Evolutionary conservation across 2,329 filamentous ascomycete genomes (phyloP).

Genomic region (Diaporthe vexans): DNA sequence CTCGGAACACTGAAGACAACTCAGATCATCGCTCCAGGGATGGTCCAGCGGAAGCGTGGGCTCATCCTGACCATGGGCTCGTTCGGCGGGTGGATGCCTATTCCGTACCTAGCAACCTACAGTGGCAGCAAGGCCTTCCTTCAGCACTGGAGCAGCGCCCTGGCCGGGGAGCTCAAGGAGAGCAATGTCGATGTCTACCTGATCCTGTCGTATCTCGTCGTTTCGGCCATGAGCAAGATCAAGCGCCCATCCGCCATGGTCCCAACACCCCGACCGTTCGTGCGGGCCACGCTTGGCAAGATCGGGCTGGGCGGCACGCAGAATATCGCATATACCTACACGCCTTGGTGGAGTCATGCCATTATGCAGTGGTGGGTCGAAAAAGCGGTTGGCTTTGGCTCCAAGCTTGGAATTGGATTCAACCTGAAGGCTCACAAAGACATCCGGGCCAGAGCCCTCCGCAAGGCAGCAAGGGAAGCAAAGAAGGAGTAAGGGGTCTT

Average conservation of each 20-base stretch:
- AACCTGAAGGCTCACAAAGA: slow-evolving; percentile 82
- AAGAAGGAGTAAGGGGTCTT: slow-evolving; percentile 67
- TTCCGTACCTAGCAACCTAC: slow-evolving; percentile 94
- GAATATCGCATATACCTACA: slow-evolving; percentile 84
- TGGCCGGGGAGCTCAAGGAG: slow-evolving; percentile 85
- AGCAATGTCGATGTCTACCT: slow-evolving; percentile 91
- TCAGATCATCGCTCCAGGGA: slow-evolving; percentile 84
- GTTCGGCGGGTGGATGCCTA: slow-evolving; percentile 92
- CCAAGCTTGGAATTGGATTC: slow-evolving; percentile 60
- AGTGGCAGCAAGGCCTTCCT: slow-evolving; percentile 98
- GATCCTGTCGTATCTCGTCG: slow-evolving; percentile 92
- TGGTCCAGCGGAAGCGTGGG: slow-evolving; percentile 86
- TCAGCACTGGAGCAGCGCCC: slow-evolving; percentile 92
- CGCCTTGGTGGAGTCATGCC: slow-evolving; percentile 93
- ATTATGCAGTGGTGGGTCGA: slow-evolving; percentile 88
- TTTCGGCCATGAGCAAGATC: slow-evolving; percentile 97
- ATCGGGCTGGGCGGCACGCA: slow-evolving; percentile 87
- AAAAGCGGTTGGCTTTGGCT: slow-evolving; percentile 66
- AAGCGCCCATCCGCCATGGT: slow-evolving; percentile 82
- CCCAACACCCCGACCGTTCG: slow-evolving; percentile 86
- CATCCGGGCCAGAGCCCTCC: slow-evolving; percentile 85
- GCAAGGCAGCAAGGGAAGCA: slow-evolving; percentile 85
- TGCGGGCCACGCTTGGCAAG: slow-evolving; percentile 82
- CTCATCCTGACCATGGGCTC: slow-evolving; percentile 98
- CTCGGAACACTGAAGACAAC: slow-evolving; percentile 90